phyloP scores from a whole-genome alignment of 352 stramenopile species.

The Pythium apleroticum region DNA sequence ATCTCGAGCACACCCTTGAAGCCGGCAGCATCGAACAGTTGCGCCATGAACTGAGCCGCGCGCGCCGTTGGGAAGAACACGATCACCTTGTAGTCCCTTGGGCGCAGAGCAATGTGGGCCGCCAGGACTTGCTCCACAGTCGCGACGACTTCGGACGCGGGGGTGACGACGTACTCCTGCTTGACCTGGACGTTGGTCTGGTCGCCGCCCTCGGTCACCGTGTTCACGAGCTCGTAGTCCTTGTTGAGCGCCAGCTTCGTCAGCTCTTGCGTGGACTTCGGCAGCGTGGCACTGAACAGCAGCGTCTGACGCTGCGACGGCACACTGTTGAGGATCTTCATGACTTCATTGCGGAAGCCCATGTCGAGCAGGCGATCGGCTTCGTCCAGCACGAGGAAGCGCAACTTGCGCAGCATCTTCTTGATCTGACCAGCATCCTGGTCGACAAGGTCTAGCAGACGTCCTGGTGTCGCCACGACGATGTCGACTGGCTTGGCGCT shows the following conservation, averaged over 20 bases:
- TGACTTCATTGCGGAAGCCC: slow-evolving; percentile 92
- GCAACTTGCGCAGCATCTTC: slow-evolving; percentile 41
- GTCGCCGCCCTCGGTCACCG: slow-evolving; percentile 85
- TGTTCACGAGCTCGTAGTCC: slow-evolving; percentile 92
- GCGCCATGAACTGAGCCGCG: slow-evolving; percentile 85
- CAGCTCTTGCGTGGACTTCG: slow-evolving; percentile 82
- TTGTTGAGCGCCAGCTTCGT: slow-evolving; percentile 81
- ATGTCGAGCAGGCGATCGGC: slow-evolving; percentile 96
- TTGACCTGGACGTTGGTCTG: slow-evolving; percentile 89
- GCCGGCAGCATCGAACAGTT: slow-evolving; percentile 82
- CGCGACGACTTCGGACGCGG: slow-evolving; percentile 64
- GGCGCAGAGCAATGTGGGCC: slow-evolving; percentile 54
- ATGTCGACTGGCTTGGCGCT: slow-evolving; percentile 75
- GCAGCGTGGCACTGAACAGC: slow-evolving; percentile 96
- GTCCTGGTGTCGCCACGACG: slow-evolving; percentile 95
- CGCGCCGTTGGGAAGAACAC: slow-evolving; percentile 94
- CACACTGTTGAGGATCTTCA: slow-evolving; percentile 80
- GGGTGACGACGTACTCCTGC: slow-evolving; percentile 83
- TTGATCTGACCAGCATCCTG: slow-evolving; percentile 90
- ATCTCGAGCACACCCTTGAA: slow-evolving; percentile 91
- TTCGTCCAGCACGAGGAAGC: slow-evolving; percentile 93
- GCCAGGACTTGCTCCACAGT: slow-evolving; percentile 68
- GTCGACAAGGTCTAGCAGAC: slow-evolving; percentile 95
- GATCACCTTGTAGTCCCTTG: slow-evolving; percentile 92
- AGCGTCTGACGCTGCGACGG: slow-evolving; percentile 89